Evolutionary conservation across 2,329 filamentous ascomycete species (phyloP).

Genomic region (Scortechinia acanthostroma): DNA sequence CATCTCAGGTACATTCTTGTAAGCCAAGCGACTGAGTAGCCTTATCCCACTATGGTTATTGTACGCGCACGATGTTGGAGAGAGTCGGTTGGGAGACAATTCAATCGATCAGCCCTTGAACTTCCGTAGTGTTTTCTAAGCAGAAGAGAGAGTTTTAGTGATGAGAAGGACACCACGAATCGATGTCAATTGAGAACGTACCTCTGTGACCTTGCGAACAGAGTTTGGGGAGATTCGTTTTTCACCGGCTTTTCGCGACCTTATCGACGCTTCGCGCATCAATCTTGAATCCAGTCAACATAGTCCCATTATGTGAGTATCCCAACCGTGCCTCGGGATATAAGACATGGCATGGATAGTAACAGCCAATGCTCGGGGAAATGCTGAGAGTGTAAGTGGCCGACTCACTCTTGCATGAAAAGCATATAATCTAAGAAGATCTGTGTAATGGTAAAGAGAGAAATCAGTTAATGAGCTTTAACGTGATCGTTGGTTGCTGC

Average conservation of each 20-base stretch:
- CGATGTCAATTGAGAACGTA: no score
- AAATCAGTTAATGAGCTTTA: constrained; percentile 11
- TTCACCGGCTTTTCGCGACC: constrained; percentile 69
- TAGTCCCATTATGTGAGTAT: no score
- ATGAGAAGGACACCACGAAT: not conserved
- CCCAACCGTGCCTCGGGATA: not conserved
- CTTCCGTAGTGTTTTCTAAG: constrained; percentile 56
- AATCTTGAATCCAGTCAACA: no score
- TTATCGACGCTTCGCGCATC: constrained; percentile 73
- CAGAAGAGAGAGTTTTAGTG: not conserved
- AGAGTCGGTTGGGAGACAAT: no score
- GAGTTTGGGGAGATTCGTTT: constrained; percentile 68
- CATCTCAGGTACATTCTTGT: no score
- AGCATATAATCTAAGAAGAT: constrained; percentile 79
- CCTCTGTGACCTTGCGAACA: constrained; percentile 71
- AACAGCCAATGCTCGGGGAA: no score
- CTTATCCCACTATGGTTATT: no score
- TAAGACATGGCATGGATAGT: no score
- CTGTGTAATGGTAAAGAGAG: constrained; percentile 31
- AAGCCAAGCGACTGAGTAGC: no score
- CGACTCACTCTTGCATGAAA: constrained; percentile 57
- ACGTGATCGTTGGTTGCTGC: constrained; percentile 15
- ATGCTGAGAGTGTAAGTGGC: not conserved
- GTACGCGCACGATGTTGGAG: no score
- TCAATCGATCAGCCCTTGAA: constrained; percentile 66